Conservation (phyloP, 108 stramenopile genomes). For the Cylindrotheca closterium region DNA sequence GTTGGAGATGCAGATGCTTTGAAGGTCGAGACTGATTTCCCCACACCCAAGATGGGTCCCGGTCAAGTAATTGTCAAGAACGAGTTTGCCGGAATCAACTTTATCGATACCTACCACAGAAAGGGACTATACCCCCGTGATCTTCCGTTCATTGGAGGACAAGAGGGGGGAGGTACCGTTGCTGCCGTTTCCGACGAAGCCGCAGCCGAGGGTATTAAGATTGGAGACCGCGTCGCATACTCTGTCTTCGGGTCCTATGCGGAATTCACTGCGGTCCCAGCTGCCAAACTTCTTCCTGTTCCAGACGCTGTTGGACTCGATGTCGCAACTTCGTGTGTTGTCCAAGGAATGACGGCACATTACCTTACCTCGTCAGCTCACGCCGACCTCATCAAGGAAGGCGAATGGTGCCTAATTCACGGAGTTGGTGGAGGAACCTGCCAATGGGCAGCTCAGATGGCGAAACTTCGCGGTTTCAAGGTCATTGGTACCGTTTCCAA, state of each 20-base stretch:
- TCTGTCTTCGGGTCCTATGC: conserved; percentile 67
- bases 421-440: conserved; percentile 84
- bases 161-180: conserved; percentile 82
- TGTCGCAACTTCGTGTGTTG: conserved; percentile 67
- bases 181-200: conserved; percentile 57
- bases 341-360: conserved; percentile 85
- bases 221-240: conserved; percentile 78
- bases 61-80: conserved; percentile 75
- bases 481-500: conserved; percentile 80
- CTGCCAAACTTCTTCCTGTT: conserved; percentile 55
- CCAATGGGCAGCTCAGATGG: conserved; percentile 88
- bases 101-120: conserved; percentile 85
- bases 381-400: conserved; percentile 60
- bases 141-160: conserved; percentile 74
- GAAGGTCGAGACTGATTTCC: conserved; percentile 32
- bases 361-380: conserved; percentile 74
- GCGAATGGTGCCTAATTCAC: conserved; percentile 81
- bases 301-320: conserved; percentile 53
- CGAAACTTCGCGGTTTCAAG: conserved; percentile 74
- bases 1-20: conserved; percentile 44
- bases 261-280: conserved; percentile 74
- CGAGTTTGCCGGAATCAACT: conserved; percentile 79
- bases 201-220: conserved; percentile 42
- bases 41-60: conserved; percentile 39
- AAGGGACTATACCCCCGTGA: conserved; percentile 73